Percentiles rank a stretch among this genome's conserved stretches.
Conservation (phyloP, 2,329 filamentous ascomycete species). For the Fusarium verticillioides region DNA sequence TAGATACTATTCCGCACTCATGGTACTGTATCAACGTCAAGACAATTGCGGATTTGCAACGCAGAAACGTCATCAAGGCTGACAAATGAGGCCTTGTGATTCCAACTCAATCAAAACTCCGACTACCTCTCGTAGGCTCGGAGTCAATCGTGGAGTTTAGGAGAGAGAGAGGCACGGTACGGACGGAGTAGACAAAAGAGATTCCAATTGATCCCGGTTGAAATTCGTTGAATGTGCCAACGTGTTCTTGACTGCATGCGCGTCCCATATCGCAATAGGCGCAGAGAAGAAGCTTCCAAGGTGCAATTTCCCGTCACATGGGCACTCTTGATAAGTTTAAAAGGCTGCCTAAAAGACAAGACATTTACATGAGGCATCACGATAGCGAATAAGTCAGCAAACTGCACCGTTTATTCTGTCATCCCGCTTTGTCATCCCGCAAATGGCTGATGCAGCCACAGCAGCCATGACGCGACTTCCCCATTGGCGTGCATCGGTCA, state of each 20-base stretch:
- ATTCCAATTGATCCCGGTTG: slow-evolving; percentile 15
- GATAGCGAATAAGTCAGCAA: not conserved
- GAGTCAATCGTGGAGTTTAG: slow-evolving; percentile 9
- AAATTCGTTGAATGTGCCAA: not conserved
- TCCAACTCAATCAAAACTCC: slow-evolving; percentile 2
- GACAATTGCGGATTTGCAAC: not conserved
- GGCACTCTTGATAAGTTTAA: slow-evolving; percentile 9
- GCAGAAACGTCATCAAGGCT: slow-evolving; percentile 21
- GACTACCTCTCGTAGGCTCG: not conserved
- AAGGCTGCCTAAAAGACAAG: slow-evolving; percentile 29
- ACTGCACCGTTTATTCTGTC: slow-evolving; percentile 20
- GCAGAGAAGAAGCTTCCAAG: slow-evolving; percentile 1
- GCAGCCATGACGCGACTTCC: slow-evolving; percentile 31
- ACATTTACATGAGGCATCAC: slow-evolving; percentile 30
- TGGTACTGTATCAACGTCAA: not conserved
- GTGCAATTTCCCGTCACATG: slow-evolving; percentile 15
- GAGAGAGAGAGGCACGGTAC: not conserved
- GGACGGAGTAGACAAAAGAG: not conserved
- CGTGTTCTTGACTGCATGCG: slow-evolving; percentile 12
- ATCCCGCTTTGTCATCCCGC: slow-evolving; percentile 1
- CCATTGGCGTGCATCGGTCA: slow-evolving; percentile 42
- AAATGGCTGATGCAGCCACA: slow-evolving; percentile 31
- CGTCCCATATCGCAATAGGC: slow-evolving; percentile 9
- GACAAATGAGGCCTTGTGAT: slow-evolving; percentile 10
- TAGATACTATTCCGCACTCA: not conserved